Conservation (phyloP, 1,284 basidiomycete species). For the Boletus semigastroideus region DNA sequence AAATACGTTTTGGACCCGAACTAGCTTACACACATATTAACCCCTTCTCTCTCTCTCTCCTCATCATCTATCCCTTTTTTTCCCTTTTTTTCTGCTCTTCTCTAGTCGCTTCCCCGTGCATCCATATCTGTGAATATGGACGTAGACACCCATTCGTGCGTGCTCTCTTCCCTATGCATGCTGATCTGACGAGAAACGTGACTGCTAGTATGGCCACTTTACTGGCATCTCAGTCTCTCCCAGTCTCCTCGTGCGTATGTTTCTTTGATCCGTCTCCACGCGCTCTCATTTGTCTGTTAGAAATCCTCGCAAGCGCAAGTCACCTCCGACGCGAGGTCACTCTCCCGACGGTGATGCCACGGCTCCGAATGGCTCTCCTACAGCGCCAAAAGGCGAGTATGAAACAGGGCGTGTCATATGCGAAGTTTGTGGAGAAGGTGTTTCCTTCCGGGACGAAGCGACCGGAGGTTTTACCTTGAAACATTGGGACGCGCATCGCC, state of each 20-base stretch:
- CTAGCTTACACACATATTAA: conserved; percentile 39
- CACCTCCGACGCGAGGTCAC: conserved; percentile 29
- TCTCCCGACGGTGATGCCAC: conserved; percentile 20
- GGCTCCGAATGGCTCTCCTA: conserved; percentile 14
- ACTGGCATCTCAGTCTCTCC: conserved; percentile 15
- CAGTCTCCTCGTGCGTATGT: conserved; percentile 21
- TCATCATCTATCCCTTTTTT: conserved; percentile 9
- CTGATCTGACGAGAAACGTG: conserved; percentile 21
- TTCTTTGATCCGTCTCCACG: conserved; percentile 21
- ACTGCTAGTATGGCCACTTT: conserved; percentile 14
- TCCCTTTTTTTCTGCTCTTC: not conserved
- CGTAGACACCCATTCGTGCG: conserved; percentile 20
- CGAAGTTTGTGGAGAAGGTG: conserved; percentile 54
- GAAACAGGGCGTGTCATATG: conserved; percentile 63
- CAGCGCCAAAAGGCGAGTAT: conserved; percentile 43
- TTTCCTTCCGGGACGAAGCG: conserved; percentile 63
- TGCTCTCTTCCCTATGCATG: conserved; percentile 1
- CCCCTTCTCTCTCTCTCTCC: conserved; percentile 17
- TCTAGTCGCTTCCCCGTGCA: conserved; percentile 3
- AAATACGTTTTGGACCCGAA: conserved; percentile 40
- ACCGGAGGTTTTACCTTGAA: conserved; percentile 62
- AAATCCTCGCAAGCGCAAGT: conserved; percentile 45
- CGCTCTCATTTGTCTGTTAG: conserved; percentile 16
- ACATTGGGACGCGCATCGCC: conserved; percentile 67
- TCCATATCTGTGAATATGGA: conserved; percentile 23